Evolutionary conservation across 179 eudicot species (phyloP), one percentile per base, ranked within the genome.

Genomic region (Beta corolliflora): DNA sequence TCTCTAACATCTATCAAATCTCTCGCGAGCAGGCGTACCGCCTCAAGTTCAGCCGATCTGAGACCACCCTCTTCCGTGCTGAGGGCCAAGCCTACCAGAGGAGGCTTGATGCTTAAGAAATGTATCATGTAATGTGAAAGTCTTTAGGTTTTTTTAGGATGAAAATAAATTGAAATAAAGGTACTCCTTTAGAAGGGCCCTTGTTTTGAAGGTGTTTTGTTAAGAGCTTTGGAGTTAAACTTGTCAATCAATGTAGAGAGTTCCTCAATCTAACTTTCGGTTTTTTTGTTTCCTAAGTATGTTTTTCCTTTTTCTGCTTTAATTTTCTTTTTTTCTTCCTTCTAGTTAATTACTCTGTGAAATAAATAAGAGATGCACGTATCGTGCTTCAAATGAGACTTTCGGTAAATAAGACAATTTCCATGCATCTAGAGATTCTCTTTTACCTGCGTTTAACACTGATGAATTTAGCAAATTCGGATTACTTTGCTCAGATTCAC

Each of bases 1-100:
- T 94, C 23, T 85, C 90, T 9, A 93, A 87, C 76, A 83, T 88
- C 5, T 92, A 87, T 81, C 91, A 86, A 76, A 81, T 94, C 12
- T 83, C 92, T 0, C 71, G 79, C 3, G 90, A 89, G 55, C 84
- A 90, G 71, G 98, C 97, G 0, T 76, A 41, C 52, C 86, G 79
- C 71, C 73, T 94, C 80, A 94, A 94, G 91, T 79, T 11, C 60
- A 81, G 82, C 64, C 82, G 94, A 73, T 77, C 82, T 45, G 95
- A 91, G 85, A 84, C 93, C 16, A 44, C 81, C n/a, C 58, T 93
- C 50, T 73, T 88, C 90, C 80, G 84, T 76, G 65, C 85, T 21
- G 7, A 77, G 85, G 50, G 45, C 84, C 13, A 71, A 71, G 66
- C 59, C 78, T 31, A 56, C 50, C 80, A 45, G 55, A 79, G 85